Percentiles rank a stretch among this genome's conserved stretches.
Conservation (phyloP, 2,329 filamentous ascomycete species). For the Rhynchosporium secalis region DNA sequence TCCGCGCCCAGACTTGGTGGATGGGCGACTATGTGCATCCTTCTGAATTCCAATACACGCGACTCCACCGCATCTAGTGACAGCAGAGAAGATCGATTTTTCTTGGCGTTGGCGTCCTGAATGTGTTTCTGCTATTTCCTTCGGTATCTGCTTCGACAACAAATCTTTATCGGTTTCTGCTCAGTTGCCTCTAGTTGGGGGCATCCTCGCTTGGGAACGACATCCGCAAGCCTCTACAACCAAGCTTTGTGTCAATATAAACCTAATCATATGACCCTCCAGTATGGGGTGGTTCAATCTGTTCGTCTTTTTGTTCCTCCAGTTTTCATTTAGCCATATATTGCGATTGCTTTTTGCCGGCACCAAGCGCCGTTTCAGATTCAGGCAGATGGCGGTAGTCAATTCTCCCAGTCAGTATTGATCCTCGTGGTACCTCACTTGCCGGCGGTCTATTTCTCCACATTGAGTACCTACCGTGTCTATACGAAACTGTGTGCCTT, state of each 20-base stretch:
- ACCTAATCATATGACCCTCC: constrained; percentile 15
- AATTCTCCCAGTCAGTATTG: not conserved
- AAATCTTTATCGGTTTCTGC: not conserved
- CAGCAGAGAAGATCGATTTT: not conserved
- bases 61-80: not conserved
- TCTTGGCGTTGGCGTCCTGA: not conserved
- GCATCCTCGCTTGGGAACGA: not conserved
- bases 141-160: not conserved
- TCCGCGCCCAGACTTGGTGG: not conserved
- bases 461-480: constrained; percentile 14
- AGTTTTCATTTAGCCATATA: constrained; percentile 18
- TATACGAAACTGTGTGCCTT: constrained; percentile 3
- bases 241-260: constrained; percentile 17
- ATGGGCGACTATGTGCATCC: too few relatives aligned
- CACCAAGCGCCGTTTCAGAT: constrained; percentile 23
- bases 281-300: constrained; percentile 12
- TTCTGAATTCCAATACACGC: not conserved
- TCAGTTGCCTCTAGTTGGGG: not conserved
- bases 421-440: not conserved
- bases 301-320: constrained; percentile 14
- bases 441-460: constrained; percentile 7
- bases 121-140: not conserved
- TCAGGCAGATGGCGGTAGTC: constrained; percentile 19
- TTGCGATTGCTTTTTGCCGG: constrained; percentile 15
- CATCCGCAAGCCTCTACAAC: constrained; percentile 4